A percentile compares a stretch with the other conserved stretches of the same genome.
Conservation (phyloP, 2,329 filamentous ascomycete genomes). For the Hansfordia pulvinata region DNA sequence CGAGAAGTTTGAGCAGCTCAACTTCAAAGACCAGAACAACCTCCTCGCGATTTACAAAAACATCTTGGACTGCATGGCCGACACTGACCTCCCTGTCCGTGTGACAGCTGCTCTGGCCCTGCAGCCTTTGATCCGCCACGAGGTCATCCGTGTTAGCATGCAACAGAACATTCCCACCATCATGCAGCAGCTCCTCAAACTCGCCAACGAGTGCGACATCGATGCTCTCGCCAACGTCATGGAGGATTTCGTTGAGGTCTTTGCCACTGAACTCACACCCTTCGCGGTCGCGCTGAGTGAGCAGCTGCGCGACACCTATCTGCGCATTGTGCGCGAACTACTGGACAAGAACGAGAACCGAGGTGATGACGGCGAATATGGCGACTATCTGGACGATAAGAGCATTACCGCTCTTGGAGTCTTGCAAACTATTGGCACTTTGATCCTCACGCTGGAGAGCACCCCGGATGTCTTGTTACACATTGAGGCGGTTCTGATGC, state of each 20-base stretch:
- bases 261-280: constrained; percentile 89
- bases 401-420: constrained; percentile 95
- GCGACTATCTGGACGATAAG: constrained; percentile 94
- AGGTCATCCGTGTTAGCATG: constrained; percentile 89
- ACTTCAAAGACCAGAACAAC: constrained; percentile 95
- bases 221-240: constrained; percentile 96
- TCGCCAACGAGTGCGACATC: constrained; percentile 96
- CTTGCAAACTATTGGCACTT: constrained; percentile 89
- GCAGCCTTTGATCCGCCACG: constrained; percentile 90
- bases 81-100: constrained; percentile 81
- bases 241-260: constrained; percentile 99
- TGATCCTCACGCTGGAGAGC: constrained; percentile 93
- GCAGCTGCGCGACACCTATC: constrained; percentile 89
- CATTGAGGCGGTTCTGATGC: constrained; percentile 92
- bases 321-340: constrained; percentile 84
- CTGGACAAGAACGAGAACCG: constrained; percentile 75
- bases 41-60: constrained; percentile 92
- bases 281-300: constrained; percentile 94
- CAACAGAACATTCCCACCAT: constrained; percentile 96
- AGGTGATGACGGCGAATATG: constrained; percentile 65
- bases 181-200: constrained; percentile 95
- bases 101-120: constrained; percentile 89
- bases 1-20: constrained; percentile 93
- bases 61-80: constrained; percentile 93
- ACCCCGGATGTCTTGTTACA: constrained; percentile 90